Conservation (phyloP, 2,329 filamentous ascomycete genomes). For the Pseudocercospora vitis region DNA sequence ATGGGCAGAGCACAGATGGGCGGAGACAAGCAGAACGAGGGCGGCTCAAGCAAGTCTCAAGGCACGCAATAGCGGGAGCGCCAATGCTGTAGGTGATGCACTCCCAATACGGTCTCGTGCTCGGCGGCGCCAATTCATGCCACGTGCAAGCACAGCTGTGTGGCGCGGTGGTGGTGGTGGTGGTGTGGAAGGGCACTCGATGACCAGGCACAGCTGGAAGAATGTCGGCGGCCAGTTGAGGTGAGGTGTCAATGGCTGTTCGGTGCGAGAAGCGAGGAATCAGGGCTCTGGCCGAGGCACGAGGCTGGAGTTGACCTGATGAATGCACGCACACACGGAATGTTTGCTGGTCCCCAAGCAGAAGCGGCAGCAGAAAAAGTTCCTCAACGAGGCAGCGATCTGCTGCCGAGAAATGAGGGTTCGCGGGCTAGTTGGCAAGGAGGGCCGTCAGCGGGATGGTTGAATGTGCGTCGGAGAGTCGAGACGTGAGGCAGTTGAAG, state of each 20-base stretch:
- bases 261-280: slow-evolving; percentile 4
- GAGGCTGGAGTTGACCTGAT: slow-evolving; percentile 8
- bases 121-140: not conserved
- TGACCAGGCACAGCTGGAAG: too few relatives aligned
- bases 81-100: not conserved
- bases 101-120: not conserved
- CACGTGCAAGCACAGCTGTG: slow-evolving; percentile 4
- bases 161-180: slow-evolving; percentile 3
- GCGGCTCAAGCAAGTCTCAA: not conserved
- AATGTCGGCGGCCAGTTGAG: too few relatives aligned
- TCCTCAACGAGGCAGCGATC: not conserved
- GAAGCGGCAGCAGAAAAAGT: not conserved
- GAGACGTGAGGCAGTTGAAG: slow-evolving; percentile 7
- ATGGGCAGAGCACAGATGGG: not conserved
- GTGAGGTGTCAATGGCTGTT: not conserved
- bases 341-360: slow-evolving; percentile 4
- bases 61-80: slow-evolving; percentile 17
- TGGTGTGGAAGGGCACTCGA: too few relatives aligned
- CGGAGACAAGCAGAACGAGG: too few relatives aligned
- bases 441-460: not conserved
- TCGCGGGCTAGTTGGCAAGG: not conserved
- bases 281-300: slow-evolving; percentile 7
- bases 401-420: not conserved
- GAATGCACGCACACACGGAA: too few relatives aligned
- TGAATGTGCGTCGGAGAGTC: not conserved